A percentile compares a stretch with the other conserved stretches of the same genome.
Evolutionary conservation across 169 alveolate species (phyloP).

Genomic region (Cystoisospora suis): DNA sequence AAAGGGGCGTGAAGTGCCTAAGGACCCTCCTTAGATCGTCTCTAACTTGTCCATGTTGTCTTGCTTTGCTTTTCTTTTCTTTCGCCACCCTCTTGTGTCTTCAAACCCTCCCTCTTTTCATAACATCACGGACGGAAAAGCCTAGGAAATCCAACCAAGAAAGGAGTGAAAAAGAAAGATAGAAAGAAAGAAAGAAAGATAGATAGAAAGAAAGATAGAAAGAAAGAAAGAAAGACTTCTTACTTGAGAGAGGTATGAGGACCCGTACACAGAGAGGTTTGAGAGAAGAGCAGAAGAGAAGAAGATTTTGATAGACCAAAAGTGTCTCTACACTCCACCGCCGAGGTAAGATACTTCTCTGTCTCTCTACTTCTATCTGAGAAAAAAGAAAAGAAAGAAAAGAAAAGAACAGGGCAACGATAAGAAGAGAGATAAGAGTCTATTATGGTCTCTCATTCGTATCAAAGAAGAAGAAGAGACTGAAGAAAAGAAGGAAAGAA

Average conservation of each 20-base stretch:
- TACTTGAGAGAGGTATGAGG: constrained; percentile 39
- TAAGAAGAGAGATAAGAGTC: not conserved
- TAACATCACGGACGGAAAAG: too few relatives aligned
- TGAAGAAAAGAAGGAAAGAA: too few relatives aligned
- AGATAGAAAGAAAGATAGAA: not conserved
- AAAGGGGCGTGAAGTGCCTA: too few relatives aligned
- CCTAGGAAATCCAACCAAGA: not conserved
- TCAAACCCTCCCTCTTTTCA: too few relatives aligned
- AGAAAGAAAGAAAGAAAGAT: not conserved
- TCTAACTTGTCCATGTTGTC: too few relatives aligned
- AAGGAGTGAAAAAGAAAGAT: not conserved
- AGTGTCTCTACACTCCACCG: constrained; percentile 56
- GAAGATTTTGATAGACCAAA: constrained; percentile 48
- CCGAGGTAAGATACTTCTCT: constrained; percentile 44
- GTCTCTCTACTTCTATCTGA: constrained; percentile 43
- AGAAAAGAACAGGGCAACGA: not conserved
- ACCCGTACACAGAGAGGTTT: constrained; percentile 51
- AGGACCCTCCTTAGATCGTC: too few relatives aligned
- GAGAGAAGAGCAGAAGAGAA: constrained; percentile 52
- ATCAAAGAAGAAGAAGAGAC: too few relatives aligned
- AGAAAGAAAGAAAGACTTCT: not conserved
- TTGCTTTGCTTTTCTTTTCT: too few relatives aligned
- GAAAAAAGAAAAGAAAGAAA: not conserved
- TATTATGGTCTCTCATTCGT: too few relatives aligned
- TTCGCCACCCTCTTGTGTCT: too few relatives aligned